A percentile compares a stretch with the other conserved stretches of the same genome.
Evolutionary conservation across 2,329 filamentous ascomycete species (phyloP).

Genomic region (Lojkania enalia): DNA sequence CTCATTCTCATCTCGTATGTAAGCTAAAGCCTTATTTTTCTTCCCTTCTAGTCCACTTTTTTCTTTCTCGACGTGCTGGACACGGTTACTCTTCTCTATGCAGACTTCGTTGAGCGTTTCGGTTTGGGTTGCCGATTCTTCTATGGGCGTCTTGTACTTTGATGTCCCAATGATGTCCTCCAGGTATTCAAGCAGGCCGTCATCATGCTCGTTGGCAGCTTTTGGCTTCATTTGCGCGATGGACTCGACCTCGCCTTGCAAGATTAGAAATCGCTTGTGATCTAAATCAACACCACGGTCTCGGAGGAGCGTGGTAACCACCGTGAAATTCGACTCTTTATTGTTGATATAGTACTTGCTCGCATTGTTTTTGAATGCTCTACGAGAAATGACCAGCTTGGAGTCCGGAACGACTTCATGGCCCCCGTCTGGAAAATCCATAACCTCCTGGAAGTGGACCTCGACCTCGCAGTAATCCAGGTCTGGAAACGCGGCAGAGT

Average conservation of each 20-base stretch:
- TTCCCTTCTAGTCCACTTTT: slow-evolving; percentile 91
- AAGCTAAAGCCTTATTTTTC: slow-evolving; percentile 91
- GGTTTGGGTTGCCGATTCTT: slow-evolving; percentile 87
- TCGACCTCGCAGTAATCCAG: slow-evolving; percentile 92
- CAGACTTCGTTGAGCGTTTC: slow-evolving; percentile 94
- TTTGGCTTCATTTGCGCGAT: slow-evolving; percentile 99
- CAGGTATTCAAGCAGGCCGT: slow-evolving; percentile 92
- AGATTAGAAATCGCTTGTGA: slow-evolving; percentile 95
- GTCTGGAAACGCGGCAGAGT: slow-evolving; percentile 84
- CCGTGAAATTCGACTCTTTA: slow-evolving; percentile 87
- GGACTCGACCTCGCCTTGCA: slow-evolving; percentile 97
- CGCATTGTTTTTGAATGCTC: slow-evolving; percentile 95
- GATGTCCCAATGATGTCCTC: slow-evolving; percentile 99
- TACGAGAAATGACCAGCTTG: slow-evolving; percentile 82
- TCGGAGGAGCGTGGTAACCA: slow-evolving; percentile 82
- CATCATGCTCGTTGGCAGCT: slow-evolving; percentile 90
- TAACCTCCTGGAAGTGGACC: slow-evolving; percentile 93
- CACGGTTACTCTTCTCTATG: slow-evolving; percentile 89
- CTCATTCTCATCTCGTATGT: slow-evolving; percentile 90
- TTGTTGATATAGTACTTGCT: slow-evolving; percentile 98
- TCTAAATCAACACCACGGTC: slow-evolving; percentile 92
- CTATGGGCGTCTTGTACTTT: slow-evolving; percentile 96
- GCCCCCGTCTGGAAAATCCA: slow-evolving; percentile 78
- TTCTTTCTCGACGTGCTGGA: slow-evolving; percentile 98
- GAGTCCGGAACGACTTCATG: slow-evolving; percentile 81